Evolutionary conservation across 2,329 filamentous ascomycete species (phyloP), one percentile per base, ranked within the genome.

Genomic region (Colletotrichum tamarilloi): DNA sequence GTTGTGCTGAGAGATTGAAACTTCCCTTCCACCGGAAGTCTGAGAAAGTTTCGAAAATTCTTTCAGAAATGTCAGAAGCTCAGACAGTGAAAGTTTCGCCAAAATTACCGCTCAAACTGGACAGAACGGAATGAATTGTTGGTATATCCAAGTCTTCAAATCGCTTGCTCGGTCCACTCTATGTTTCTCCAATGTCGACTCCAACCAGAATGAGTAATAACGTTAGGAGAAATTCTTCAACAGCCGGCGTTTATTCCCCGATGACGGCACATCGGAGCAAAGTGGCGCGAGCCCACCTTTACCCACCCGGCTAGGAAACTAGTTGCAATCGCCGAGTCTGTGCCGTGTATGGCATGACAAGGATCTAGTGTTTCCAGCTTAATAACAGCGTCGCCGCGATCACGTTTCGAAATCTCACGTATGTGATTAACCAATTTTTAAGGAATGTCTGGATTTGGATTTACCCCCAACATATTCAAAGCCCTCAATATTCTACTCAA

Each of bases 181-280:
- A 49, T 22, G 42, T 4, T n/a, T 49, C 42, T 49, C 19, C 42
- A 22, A 19, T 19, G 49, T 19, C 1, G 12, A 30, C 38, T 30
- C 55, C 7, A 11, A 28, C 32, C 52, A 9, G 24, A 28, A 58
- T 49, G 42, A 60, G 52, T 35, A 49, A 64, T 49, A 28, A n/a
- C 11, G 16, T 12, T n/a, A 26, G 32, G 35, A 66, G 71, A 73
- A 64, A 71, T 52, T 66, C 60, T 60, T 62, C 60, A 66, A 38
- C 22, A 46, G 55, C 53, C 59, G 59, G 53, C 55, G 30, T 22
- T 49, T 14, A 9, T 14, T 38, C 14, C n/a, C 55, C 59, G 60
- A 73, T 70, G 70, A 70, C 67, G 67, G 70, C 67, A 70, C 53
- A 35, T 70, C 67, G 67, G 67, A 46, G 67, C 35, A 55, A 71